Percentiles rank a stretch among this genome's conserved stretches.
Evolutionary conservation across 192 early-diverging fungal genomes (phyloP).

Genomic region (Jimgerdemannia lactiflua): DNA sequence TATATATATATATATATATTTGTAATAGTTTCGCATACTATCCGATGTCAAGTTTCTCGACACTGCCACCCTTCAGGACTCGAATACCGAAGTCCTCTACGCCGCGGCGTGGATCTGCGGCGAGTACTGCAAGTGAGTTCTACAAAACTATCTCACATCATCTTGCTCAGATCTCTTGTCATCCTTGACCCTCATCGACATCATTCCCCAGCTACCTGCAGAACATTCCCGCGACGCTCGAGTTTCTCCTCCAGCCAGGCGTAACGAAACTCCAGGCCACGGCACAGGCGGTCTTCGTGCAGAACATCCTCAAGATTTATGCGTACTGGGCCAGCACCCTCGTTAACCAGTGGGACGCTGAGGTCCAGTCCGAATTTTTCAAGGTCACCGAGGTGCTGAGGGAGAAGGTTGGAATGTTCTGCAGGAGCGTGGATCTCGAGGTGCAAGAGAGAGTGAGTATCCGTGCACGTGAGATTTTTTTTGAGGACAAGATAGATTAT

Average conservation of each 20-base stretch:
- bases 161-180: constrained; percentile 11
- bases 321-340: constrained; percentile 55
- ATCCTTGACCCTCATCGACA: constrained; percentile 8
- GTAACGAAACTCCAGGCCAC: constrained; percentile 49
- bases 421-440: constrained; percentile 61
- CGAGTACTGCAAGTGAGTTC: constrained; percentile 72
- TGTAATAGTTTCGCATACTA: constrained; percentile 61
- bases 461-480: not conserved
- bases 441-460: constrained; percentile 72
- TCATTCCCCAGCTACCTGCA: constrained; percentile 25
- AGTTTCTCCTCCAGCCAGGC: constrained; percentile 36
- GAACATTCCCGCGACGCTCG: constrained; percentile 31
- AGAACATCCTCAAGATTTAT: constrained; percentile 71
- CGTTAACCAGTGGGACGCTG: constrained; percentile 46
- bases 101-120: constrained; percentile 92
- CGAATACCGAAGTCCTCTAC: constrained; percentile 70
- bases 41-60: constrained; percentile 61
- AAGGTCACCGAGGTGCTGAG: constrained; percentile 42
- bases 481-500: constrained; percentile 1
- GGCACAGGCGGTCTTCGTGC: constrained; percentile 67
- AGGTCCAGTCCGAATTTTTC: constrained; percentile 42
- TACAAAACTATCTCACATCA: not conserved
- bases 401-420: constrained; percentile 46
- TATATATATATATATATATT: not conserved
- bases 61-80: constrained; percentile 50